Base-by-base conservation (phyloP, 164 flowering plant genomes). In the Taxillus chinensis region DNA sequence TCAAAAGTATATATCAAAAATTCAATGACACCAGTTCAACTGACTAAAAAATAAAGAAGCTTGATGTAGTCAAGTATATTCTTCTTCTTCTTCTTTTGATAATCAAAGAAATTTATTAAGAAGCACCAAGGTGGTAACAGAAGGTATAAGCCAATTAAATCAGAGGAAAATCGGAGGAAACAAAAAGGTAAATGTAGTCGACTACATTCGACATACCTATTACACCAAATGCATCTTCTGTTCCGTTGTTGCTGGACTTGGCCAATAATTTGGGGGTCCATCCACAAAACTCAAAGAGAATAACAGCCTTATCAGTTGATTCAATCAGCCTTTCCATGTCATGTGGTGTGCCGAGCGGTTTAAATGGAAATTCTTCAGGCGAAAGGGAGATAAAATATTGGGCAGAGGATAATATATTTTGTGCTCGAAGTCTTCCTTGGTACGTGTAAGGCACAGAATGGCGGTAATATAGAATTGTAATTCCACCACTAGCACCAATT, bases 251-350 rank as follows among this genome's bases (percentile, higher is more conserved):
- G 63, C 65, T 77, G 60, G 57, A 53, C 70, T 74, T 64, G 42
- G 68, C 57, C 67, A 86, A 62, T 73, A 90, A 73, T 64, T 55
- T 73, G 12, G 76, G 63, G 12, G 91, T 71, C 97, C 97, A 90
- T 58, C 96, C 98, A 78, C 98, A 93, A 72, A 83, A 80, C 60
- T 93, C 98, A 7, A 82, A 42, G 40, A 93, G 81, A 70, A 93
- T 64, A 16, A 93, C 64, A 54, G 92, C 86, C 67, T 77, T 85
- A 66, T 93, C 98, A 43, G 96, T 84, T 59, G 97, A 86, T 43
- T 72, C 78, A 46, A 80, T 49, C 59, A 90, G 90, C 48, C 61
- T 39, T 46, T 70, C 58, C 70, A 93, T 64, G n/a, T 82, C 90
- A 64, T 80, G 80, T 2, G 58, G 68, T 12, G 80, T 76, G 10